Conservation (phyloP, 495 filamentous ascomycete species). For the Penicillium ochrochloron region DNA sequence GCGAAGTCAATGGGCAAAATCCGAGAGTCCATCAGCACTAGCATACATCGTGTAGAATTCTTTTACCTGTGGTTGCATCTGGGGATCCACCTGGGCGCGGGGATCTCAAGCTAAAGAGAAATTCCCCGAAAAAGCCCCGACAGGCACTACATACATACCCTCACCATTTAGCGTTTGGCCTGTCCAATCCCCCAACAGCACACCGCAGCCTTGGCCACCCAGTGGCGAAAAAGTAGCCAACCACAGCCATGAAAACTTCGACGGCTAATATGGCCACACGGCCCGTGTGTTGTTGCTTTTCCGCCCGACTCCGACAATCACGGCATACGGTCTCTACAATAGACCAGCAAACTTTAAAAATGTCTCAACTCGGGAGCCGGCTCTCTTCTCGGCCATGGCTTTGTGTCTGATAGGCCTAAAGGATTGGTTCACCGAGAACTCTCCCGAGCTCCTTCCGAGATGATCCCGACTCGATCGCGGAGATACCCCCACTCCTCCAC, state of each 20-base stretch:
- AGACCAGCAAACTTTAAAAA: neutral
- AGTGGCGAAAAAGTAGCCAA: neutral
- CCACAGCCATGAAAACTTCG: neutral
- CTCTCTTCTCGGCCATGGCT: neutral
- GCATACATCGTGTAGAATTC: too few species aligned
- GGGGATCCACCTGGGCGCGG: neutral
- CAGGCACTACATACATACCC: neutral
- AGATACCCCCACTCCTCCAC: neutral
- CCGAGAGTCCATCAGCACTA: too few species aligned
- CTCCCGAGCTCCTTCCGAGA: conserved; percentile 3
- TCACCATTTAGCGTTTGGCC: neutral
- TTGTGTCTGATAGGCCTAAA: neutral
- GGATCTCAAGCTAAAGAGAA: neutral
- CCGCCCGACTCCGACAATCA: neutral
- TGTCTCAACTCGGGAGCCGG: neutral
- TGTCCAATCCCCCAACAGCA: neutral
- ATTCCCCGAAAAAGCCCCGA: neutral
- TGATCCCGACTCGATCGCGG: neutral
- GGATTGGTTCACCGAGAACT: neutral
- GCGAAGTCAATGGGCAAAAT: too few species aligned
- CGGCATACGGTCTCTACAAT: neutral
- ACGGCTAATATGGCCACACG: neutral
- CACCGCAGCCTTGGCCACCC: neutral
- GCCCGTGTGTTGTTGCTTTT: neutral
- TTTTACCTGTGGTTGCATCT: too few species aligned